Evolutionary conservation across 306 rosid species (phyloP).

Genomic region (Betula pendula): DNA sequence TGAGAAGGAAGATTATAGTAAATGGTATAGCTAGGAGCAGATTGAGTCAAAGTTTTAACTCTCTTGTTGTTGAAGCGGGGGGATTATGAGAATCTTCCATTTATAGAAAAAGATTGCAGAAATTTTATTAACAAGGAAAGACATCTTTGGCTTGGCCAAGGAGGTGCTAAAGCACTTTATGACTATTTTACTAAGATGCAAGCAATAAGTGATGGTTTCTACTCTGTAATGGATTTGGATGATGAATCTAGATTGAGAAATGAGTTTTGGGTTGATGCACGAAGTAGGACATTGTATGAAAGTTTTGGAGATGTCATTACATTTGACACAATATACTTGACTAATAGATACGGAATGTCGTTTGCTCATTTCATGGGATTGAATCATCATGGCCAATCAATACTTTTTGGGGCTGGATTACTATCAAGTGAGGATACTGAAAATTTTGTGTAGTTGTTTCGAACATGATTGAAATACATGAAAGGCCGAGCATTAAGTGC

Average conservation of each 20-base stretch:
- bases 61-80: constrained; percentile 1
- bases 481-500: constrained; percentile 21
- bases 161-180: no score
- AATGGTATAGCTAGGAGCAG: background rate
- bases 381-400: constrained; percentile 27
- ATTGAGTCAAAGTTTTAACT: background rate
- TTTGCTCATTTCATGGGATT: constrained; percentile 6
- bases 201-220: no score
- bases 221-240: constrained; percentile 16
- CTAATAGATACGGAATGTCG: constrained; percentile 12
- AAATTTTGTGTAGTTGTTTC: constrained; percentile 29
- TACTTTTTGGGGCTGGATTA: constrained; percentile 19
- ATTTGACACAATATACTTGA: constrained; percentile 27
- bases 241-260: constrained; percentile 10
- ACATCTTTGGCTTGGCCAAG: background rate
- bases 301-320: constrained; percentile 29
- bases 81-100: background rate
- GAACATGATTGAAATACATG: constrained; percentile 29
- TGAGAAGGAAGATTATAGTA: background rate
- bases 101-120: background rate
- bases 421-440: constrained; percentile 8
- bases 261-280: constrained; percentile 19
- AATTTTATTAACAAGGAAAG: background rate
- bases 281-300: constrained; percentile 7
- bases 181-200: no score